Base-by-base conservation (phyloP, 371 early-diverging fungal species). In the Apophysomyces variabilis region DNA sequence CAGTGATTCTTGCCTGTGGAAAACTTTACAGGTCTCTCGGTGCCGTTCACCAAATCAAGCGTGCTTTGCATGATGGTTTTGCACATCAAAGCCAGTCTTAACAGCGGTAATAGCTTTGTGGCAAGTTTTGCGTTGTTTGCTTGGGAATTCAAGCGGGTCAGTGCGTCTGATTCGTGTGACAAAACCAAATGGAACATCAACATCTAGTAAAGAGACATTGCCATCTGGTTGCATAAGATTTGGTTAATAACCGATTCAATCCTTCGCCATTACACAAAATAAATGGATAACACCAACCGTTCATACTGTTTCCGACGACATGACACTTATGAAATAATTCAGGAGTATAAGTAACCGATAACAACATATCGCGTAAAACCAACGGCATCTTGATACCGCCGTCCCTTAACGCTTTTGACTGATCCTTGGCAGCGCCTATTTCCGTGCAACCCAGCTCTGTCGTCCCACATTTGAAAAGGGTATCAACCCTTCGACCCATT, bases 111-210 rank as follows among this genome's bases (percentile, higher is more conserved):
- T n/a, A 21, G n/a, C n/a, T 18, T 47, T 2, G 9, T n/a, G 7
- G 16, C n/a, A 47, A 47, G 7, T 7, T 47, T 47, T 47, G 11
- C 47, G 18, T 7, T 18, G 47, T 47, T 47, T 47, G 16, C 18
- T 18, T 47, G 47, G 47, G 47, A 47, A 47, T 9, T 47, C 47
- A 7, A 47, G 47, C 47, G 47, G 47, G 47, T n/a, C n/a, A 7
- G 47, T 47, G 47, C 47, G 47, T 18, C 18, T 11, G 47, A 47
- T 47, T 7, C 47, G 21, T 7, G 47, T 47, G 14, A 47, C 16
- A 18, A 14, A 47, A 7, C n/a, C 47, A 47, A 7, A 47, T 16
- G 47, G 18, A 11, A 47, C 18, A 16, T 47, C 47, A 13, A 47
- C 47, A 47, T 47, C 47, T 16, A 47, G 47, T 18, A 47, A 16